These are phyloP conservation scores for Cruciata laevipes DNA, from an alignment of 257 asterid species.

Conservation along the genomic window DNA sequence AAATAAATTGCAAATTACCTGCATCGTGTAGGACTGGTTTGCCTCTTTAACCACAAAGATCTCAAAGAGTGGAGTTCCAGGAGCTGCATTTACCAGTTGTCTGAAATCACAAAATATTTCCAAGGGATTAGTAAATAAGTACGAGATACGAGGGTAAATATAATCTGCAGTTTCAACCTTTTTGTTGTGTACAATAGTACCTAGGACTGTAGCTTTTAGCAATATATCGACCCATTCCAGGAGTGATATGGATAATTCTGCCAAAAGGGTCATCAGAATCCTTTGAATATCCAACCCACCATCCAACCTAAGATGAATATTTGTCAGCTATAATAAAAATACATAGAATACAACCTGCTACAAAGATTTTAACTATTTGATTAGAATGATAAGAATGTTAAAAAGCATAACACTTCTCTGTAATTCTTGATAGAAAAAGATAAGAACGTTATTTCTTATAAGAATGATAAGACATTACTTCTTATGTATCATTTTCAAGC, in stretches of 20 bases:
- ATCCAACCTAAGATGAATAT: slow-evolving; percentile 64
- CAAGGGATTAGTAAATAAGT: slow-evolving; percentile 14
- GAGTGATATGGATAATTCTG: slow-evolving; percentile 68
- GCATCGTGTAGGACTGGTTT: slow-evolving; percentile 54
- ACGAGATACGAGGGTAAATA: not conserved
- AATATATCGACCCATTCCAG: slow-evolving; percentile 82
- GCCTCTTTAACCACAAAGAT: slow-evolving; percentile 80
- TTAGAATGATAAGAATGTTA: not conserved
- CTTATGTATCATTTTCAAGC: not conserved
- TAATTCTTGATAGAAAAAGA: too few relatives aligned
- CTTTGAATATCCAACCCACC: slow-evolving; percentile 98
- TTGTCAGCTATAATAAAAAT: slow-evolving; percentile 4
- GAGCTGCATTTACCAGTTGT: slow-evolving; percentile 76
- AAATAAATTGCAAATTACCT: slow-evolving; percentile 39
- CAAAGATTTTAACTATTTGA: not conserved
- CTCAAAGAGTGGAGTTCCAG: slow-evolving; percentile 93
- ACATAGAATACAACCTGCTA: not conserved
- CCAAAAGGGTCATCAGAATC: slow-evolving; percentile 91
- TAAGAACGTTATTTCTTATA: too few relatives aligned
- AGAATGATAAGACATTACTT: too few relatives aligned
- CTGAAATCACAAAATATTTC: slow-evolving; percentile 40
- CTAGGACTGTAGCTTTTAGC: slow-evolving; percentile 90
- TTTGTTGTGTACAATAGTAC: slow-evolving; percentile 26
- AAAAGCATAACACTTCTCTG: not conserved
- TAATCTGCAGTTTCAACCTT: not conserved